Conservation (phyloP, 345 rosid genomes). For the Pseudoturritis turrita region DNA sequence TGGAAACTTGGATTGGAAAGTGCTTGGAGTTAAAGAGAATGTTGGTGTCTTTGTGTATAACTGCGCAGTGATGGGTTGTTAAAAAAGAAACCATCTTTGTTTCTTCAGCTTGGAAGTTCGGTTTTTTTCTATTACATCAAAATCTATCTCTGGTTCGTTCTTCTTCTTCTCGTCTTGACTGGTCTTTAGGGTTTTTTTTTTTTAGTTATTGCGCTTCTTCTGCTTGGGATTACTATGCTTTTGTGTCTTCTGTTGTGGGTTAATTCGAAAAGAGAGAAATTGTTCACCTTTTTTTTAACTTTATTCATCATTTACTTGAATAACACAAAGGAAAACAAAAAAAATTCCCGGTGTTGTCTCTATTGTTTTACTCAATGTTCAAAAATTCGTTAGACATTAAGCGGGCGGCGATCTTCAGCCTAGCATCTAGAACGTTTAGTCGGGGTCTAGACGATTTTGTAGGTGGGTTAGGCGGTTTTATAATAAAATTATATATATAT, state of each 20-base stretch:
- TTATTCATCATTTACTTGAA: constrained; percentile 6
- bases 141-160: constrained; percentile 1
- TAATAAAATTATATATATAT: no score
- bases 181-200: not conserved
- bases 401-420: no score
- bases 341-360: not conserved
- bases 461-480: no score
- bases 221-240: constrained; percentile 5
- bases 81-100: not conserved
- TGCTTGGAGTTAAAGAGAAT: constrained; percentile 65
- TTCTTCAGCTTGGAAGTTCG: constrained; percentile 10
- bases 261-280: not conserved
- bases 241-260: not conserved
- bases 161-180: not conserved
- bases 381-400: no score
- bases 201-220: not conserved
- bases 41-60: constrained; percentile 80
- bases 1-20: constrained; percentile 73
- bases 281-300: not conserved
- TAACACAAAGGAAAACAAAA: not conserved
- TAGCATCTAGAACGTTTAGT: no score
- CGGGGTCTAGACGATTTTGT: no score
- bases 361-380: no score
- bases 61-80: constrained; percentile 85
- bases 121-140: not conserved